Base-by-base conservation (phyloP, 2,329 filamentous ascomycete species). In the Aspergillus glaucus region DNA sequence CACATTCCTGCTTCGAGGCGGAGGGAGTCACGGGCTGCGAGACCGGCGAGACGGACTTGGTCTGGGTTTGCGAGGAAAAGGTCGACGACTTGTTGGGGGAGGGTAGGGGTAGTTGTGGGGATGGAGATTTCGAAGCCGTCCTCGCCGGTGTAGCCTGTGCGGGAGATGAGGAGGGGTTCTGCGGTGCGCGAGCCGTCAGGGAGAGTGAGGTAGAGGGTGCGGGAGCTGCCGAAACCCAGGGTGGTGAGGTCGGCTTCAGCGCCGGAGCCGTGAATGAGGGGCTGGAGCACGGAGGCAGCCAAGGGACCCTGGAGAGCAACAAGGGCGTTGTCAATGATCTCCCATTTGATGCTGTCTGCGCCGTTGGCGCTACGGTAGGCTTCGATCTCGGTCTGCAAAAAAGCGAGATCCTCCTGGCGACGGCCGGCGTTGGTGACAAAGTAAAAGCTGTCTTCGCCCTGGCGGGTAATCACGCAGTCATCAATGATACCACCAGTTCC, bases 1-100 rank as follows among this genome's bases (percentile, higher is more conserved):
- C 93, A 98, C 92, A 98, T 95, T 52, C 93, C 93, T 0, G 93
- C 93, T 74, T 98, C 93, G 26, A 98, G 82, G 43, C 93, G 85
- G 51, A 98, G 81, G 53, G 87, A 94, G 70, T 98, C 93, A 55
- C 93, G 82, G 2, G 93, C 89, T 8, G 91, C 93, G 0, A 98
- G 80, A 3, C 93, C 93, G 2, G 92, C 90, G 42, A 95, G 80
- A 62, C 86, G 85, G 14, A 95, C 75, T 9, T 84, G 81, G 22
- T 84, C 84, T 0, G 76, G 75, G 28, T 79, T 74, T 37, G 77
- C 68, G 43, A 95, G 79, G 21, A 95, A 77, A 21, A 82, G 75
- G 66, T 90, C 78, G 4, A 87, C 85, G 37, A 91, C 78, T 30
- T 66, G 63, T 10, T 58, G 59, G 14, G 72, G 69, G 4, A 74